Evolutionary conservation across 2,329 filamentous ascomycete species (phyloP), one percentile per base, ranked within the genome.

Genomic region (Cadophora malorum): DNA sequence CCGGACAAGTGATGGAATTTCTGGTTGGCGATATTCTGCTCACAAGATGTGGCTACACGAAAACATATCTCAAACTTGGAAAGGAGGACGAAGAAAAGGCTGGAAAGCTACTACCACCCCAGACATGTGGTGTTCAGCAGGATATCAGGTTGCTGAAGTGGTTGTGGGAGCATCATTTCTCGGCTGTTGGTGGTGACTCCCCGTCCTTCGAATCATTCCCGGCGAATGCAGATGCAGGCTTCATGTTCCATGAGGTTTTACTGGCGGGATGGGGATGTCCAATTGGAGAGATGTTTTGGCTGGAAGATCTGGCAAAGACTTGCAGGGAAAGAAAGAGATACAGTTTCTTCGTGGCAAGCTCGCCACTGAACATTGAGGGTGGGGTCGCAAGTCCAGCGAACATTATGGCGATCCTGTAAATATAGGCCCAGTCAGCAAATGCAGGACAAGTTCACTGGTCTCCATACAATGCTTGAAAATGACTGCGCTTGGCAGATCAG

Each of bases 191-290:
- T 28, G 77, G 79, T 38, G 78, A 81, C 62, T 77, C 79, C 9
- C 79, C 80, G 19, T 79, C 77, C n/a, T 83, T 83, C 59, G 82
- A 84, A 72, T 14, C 31, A 28, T 31, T 55, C 25, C 58, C 23
- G 65, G 7, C 61, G 12, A 4, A 52, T 10, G n/a, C n/a, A 8
- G 49, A 52, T 21, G 49, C n/a, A 12, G 49, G n/a, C 49, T 52
- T 52, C 8, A 9, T 52, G n/a, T 52, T n/a, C 49, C 79, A 80
- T 70, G 72, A 79, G 67, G 82, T 78, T 76, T 70, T 82, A 9
- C 74, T 84, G 0, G 81, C 80, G 0, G 81, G 81, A 0, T 86
- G 83, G 82, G 83, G 84, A 0, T 78, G 83, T 77, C 81, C 82
- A 0, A 81, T 84, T 31, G 82, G 82, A 0, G 83, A 84, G 72